Evolutionary conservation across 768 basidiomycete species (phyloP).

Genomic region (Lepiota subincarnata): DNA sequence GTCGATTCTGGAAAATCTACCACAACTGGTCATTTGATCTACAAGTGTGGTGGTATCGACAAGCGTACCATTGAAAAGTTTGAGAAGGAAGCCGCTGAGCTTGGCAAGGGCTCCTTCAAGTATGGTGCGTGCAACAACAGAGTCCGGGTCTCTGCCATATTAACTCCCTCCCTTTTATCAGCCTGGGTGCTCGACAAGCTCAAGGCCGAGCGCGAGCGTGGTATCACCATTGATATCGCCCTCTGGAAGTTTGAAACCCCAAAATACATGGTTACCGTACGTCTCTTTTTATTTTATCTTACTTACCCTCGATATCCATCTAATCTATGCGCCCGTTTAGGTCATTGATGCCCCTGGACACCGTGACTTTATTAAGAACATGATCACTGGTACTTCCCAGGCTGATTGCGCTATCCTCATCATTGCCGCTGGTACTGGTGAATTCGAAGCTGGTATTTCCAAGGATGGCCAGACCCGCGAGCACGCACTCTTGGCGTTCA

Average conservation of each 20-base stretch:
- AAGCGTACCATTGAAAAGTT: conserved; percentile 99
- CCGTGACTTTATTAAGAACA: conserved; percentile 99
- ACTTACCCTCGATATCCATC: conserved; percentile 14
- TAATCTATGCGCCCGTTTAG: conserved; percentile 33
- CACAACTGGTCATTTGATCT: conserved; percentile 99
- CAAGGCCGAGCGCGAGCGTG: conserved; percentile 99
- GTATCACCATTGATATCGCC: conserved; percentile 99
- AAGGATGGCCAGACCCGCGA: conserved; percentile 99
- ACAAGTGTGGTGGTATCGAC: conserved; percentile 99
- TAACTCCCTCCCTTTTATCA: conserved; percentile 36
- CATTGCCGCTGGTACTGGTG: conserved; percentile 98
- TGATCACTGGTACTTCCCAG: conserved; percentile 99
- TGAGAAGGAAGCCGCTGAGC: conserved; percentile 99
- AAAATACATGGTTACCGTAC: conserved; percentile 87
- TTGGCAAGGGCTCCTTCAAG: conserved; percentile 99
- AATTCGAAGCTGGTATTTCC: conserved; percentile 99
- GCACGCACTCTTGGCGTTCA: conserved; percentile 99
- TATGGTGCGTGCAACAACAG: conserved; percentile 60
- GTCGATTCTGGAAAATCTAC: conserved; percentile 99
- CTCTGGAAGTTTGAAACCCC: conserved; percentile 99
- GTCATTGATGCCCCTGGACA: conserved; percentile 99
- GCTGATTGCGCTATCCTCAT: conserved; percentile 99
- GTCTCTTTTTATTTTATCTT: conserved; percentile 33
- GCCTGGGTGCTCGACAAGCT: conserved; percentile 99
- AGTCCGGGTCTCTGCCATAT: conserved; percentile 14